phyloP scores from a whole-genome alignment of 2,329 filamentous ascomycete genomes.

The Sarocladium strictum region DNA sequence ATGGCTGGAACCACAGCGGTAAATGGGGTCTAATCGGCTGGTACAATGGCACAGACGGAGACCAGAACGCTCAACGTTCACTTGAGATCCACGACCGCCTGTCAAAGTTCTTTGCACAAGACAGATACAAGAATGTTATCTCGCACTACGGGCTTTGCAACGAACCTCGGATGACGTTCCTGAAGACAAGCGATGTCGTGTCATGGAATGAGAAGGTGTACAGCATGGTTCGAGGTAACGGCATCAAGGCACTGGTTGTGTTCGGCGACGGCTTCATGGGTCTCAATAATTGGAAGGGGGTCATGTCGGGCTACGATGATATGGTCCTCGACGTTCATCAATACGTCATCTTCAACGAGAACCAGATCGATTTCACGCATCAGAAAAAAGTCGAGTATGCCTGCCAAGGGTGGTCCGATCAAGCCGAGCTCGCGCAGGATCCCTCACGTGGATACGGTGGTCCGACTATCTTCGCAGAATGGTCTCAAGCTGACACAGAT shows the following conservation, averaged over 20 bases:
- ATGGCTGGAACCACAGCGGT: slow-evolving; percentile 97
- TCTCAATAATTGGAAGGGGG: slow-evolving; percentile 82
- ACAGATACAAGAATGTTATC: slow-evolving; percentile 86
- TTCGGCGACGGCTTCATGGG: slow-evolving; percentile 96
- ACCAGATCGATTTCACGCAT: slow-evolving; percentile 78
- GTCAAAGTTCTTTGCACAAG: slow-evolving; percentile 87
- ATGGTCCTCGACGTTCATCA: slow-evolving; percentile 95
- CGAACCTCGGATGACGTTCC: slow-evolving; percentile 80
- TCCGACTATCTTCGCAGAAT: slow-evolving; percentile 94
- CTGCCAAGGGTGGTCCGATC: slow-evolving; percentile 78
- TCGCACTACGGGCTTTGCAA: slow-evolving; percentile 92
- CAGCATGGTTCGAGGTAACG: slow-evolving; percentile 67
- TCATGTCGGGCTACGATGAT: slow-evolving; percentile 63
- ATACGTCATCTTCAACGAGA: slow-evolving; percentile 95
- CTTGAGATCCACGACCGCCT: slow-evolving; percentile 83
- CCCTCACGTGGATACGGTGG: slow-evolving; percentile 70
- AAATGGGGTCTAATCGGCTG: slow-evolving; percentile 74
- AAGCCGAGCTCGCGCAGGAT: slow-evolving; percentile 68
- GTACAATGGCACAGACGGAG: slow-evolving; percentile 85
- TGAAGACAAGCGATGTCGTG: slow-evolving; percentile 62
- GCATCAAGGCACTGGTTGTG: slow-evolving; percentile 64
- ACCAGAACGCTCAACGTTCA: slow-evolving; percentile 70
- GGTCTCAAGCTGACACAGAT: slow-evolving; percentile 96
- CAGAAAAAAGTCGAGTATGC: slow-evolving; percentile 80
- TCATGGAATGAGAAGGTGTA: slow-evolving; percentile 75